A percentile compares a stretch with the other conserved stretches of the same genome.
Conservation (phyloP, 441 rosid species). For the Arabidopsis lyrata region DNA sequence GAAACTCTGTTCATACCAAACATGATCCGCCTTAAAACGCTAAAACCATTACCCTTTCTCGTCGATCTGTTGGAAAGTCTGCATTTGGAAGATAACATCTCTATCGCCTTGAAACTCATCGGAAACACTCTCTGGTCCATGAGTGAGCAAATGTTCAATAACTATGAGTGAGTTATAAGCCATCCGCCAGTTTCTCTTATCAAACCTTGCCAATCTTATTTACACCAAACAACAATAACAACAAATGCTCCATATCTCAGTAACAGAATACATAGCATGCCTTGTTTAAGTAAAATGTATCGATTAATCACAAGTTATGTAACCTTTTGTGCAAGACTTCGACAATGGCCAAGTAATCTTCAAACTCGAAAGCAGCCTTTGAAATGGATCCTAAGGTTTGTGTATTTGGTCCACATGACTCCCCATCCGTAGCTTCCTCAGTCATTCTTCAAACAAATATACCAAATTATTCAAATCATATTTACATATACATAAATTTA, state of each 20-base stretch:
- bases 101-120: slow-evolving; percentile 74
- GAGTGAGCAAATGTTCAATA: slow-evolving; percentile 84
- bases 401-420: slow-evolving; percentile 69
- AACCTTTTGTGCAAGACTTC: slow-evolving; percentile 85
- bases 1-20: neutral
- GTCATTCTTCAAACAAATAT: slow-evolving; percentile 60
- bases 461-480: slow-evolving; percentile 22
- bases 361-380: slow-evolving; percentile 91
- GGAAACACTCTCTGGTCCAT: slow-evolving; percentile 91
- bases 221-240: slow-evolving; percentile 25
- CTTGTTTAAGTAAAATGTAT: neutral
- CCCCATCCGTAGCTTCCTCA: slow-evolving; percentile 85
- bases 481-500: neutral
- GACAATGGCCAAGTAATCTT: slow-evolving; percentile 83
- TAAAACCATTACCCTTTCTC: slow-evolving; percentile 69
- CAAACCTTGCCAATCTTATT: slow-evolving; percentile 70
- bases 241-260: neutral
- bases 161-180: slow-evolving; percentile 78
- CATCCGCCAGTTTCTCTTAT: slow-evolving; percentile 80
- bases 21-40: slow-evolving; percentile 5
- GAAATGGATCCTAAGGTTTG: slow-evolving; percentile 75
- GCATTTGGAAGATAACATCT: slow-evolving; percentile 60
- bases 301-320: neutral
- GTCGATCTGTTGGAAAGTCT: slow-evolving; percentile 72
- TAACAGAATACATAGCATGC: neutral